These are phyloP conservation scores for Aspergillus sp. DNA, from an alignment of 2,329 filamentous ascomycete species.

Conservation along the genomic window DNA sequence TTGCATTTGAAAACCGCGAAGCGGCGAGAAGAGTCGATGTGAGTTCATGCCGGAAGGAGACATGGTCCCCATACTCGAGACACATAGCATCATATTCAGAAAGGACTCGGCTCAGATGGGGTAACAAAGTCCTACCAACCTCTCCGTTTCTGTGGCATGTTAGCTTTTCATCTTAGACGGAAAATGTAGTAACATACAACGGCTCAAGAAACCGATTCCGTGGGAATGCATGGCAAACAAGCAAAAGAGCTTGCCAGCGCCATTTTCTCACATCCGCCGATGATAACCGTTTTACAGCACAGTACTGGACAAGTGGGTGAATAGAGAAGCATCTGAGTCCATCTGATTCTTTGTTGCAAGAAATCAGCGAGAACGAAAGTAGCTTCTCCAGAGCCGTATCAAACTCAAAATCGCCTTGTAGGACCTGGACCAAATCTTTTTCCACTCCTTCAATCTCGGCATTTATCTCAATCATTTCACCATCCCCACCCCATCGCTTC, in stretches of 20 bases:
- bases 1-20: constrained; percentile 2
- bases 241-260: constrained; percentile 3
- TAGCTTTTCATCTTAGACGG: too few species aligned
- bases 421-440: constrained; percentile 2
- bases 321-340: constrained; percentile 15
- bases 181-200: not conserved
- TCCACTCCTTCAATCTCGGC: constrained; percentile 15
- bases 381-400: constrained; percentile 16
- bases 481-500: constrained; percentile 12
- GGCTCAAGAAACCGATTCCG: constrained; percentile 1
- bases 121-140: not conserved
- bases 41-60: constrained; percentile 1
- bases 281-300: constrained; percentile 1
- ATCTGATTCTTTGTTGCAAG: constrained; percentile 4
- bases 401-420: constrained; percentile 16
- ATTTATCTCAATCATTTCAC: constrained; percentile 9
- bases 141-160: not conserved
- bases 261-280: constrained; percentile 1
- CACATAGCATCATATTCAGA: constrained; percentile 4
- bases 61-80: not conserved
- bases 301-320: constrained; percentile 17
- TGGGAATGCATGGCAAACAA: constrained; percentile 5
- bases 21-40: constrained; percentile 1
- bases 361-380: constrained; percentile 17
- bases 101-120: constrained; percentile 4